Base-by-base conservation (phyloP, 371 early-diverging fungal species). In the Syncephalastrum monosporum region DNA sequence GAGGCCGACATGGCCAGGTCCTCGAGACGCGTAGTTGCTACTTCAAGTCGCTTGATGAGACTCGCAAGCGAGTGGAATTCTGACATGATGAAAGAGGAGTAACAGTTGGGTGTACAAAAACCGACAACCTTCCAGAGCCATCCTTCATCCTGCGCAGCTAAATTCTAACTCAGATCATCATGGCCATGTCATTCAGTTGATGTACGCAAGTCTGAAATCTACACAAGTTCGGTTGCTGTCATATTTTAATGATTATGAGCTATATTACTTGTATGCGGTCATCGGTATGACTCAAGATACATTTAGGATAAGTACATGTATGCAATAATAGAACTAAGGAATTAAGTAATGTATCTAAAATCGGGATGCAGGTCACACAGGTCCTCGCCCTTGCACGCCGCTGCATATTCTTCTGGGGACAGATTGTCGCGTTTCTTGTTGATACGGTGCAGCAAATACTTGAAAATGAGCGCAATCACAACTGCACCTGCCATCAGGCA, bases 11-110 rank as follows among this genome's bases (percentile, higher is more conserved):
- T 73, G 41, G 93, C 88, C 56, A 91, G 69, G 59, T 88, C 89
- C 57, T 95, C 96, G 42, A 95, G 78, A 50, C 91, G 88, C 38
- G 83, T 80, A 8, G 94, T 92, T 42, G 92, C 94, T 10, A 88
- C 82, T 73, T 95, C 96, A 23, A 95, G 78, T 14, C 96, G 83
- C 67, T 87, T 89, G 55, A 93, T 75, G 52, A 95, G 83, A 24
- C 82, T 73, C 5, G 86, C 78, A 52, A 94, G 76, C 14, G 84
- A 82, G 46, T 81, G 81, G 54, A 82, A 78, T 65, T 86, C 87
- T 60, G 85, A 70, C 86, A 86, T 86, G 59, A 60, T 63, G 59
- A 59, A 42, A 44, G 43, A 24, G 38, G 8, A 33, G 38, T 5
- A 33, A 33, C 8, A 33, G 38, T 33, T 33, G 7, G 10, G 38